Evolutionary conservation across 495 filamentous ascomycete species (phyloP).

Genomic region (Chaetomidium leptoderma): DNA sequence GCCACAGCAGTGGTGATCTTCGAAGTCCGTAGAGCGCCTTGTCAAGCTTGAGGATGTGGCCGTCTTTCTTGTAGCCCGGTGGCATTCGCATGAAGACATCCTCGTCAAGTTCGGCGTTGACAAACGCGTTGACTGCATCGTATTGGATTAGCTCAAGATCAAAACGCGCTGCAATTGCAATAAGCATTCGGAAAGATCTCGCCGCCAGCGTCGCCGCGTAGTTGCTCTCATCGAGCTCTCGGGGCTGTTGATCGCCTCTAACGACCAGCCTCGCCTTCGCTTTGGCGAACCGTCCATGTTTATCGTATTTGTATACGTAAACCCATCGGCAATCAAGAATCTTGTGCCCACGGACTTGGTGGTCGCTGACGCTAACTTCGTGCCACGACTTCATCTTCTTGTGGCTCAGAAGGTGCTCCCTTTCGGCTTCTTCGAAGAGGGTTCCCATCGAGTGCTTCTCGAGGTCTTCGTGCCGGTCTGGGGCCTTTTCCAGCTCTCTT

Average conservation of each 20-base stretch:
- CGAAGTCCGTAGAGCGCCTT: constrained; percentile 22
- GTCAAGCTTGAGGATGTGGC: constrained; percentile 5
- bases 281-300: constrained; percentile 12
- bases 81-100: constrained; percentile 17
- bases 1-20: constrained; percentile 21
- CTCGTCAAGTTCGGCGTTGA: constrained; percentile 16
- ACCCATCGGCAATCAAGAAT: constrained; percentile 22
- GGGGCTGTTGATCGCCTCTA: constrained; percentile 19
- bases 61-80: constrained; percentile 9
- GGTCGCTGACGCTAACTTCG: neutral
- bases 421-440: constrained; percentile 12
- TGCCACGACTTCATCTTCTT: constrained; percentile 10
- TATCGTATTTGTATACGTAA: constrained; percentile 20
- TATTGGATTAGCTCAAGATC: constrained; percentile 21
- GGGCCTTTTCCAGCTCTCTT: neutral
- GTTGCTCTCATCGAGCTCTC: constrained; percentile 10
- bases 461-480: constrained; percentile 8
- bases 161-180: constrained; percentile 19
- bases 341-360: neutral
- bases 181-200: constrained; percentile 13
- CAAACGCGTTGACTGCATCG: constrained; percentile 20
- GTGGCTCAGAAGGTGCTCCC: constrained; percentile 13
- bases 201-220: constrained; percentile 14
- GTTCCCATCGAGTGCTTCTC: constrained; percentile 3
- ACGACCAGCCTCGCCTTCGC: constrained; percentile 21